Conservation (phyloP, 2,329 filamentous ascomycete genomes). For the Botryotinia narcissicola region DNA sequence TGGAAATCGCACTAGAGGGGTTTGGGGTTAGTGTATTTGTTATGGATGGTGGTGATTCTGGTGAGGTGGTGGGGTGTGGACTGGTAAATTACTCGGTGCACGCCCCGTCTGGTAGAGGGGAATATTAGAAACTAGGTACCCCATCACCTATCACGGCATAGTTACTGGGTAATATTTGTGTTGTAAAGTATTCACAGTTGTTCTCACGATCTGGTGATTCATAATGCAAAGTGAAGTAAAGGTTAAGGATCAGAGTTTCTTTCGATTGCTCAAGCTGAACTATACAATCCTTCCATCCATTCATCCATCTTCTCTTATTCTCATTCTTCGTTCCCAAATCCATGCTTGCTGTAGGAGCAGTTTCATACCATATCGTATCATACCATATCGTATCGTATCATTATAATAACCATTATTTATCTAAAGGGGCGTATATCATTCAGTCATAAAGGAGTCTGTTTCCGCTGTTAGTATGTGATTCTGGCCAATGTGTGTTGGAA, state of each 20-base stretch:
- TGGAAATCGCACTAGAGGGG: background rate
- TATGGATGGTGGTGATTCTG: too few relatives aligned
- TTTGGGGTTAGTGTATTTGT: background rate
- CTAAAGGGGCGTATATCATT: slow-evolving; percentile 20
- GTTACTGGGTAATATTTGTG: too few relatives aligned
- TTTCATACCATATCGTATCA: background rate
- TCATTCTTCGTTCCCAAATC: background rate
- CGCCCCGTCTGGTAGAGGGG: background rate
- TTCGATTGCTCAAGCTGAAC: background rate
- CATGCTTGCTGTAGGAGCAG: slow-evolving; percentile 4
- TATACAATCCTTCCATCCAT: background rate
- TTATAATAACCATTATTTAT: slow-evolving; percentile 15
- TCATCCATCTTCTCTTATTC: background rate
- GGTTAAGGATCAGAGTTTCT: background rate
- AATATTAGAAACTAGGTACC: too few relatives aligned
- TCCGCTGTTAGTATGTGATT: background rate
- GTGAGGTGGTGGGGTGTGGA: background rate
- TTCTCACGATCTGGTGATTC: background rate
- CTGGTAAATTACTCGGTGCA: background rate
- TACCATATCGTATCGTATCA: slow-evolving; percentile 1
- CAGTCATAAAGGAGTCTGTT: slow-evolving; percentile 19
- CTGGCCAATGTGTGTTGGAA: background rate
- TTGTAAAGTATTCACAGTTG: background rate
- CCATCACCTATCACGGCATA: too few relatives aligned
- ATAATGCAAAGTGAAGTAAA: background rate